A percentile compares a stretch with the other conserved stretches of the same genome.
These are phyloP conservation scores for Athelia sp. DNA, from an alignment of 1,284 basidiomycete species.

Conservation along the genomic window DNA sequence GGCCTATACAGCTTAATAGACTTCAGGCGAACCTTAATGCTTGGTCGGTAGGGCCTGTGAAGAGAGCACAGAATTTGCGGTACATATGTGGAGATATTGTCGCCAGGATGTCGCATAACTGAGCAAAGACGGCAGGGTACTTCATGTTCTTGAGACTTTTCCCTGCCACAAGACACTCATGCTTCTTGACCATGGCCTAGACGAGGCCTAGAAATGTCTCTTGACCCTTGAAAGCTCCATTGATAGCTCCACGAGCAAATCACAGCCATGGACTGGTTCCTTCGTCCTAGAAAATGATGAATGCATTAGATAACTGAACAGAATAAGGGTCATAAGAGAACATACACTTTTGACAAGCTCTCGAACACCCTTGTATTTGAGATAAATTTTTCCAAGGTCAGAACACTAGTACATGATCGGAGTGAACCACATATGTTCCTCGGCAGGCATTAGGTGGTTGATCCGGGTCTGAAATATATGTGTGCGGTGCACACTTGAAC, in stretches of 20 bases:
- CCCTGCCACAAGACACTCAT: slow-evolving; percentile 7
- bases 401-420: slow-evolving; percentile 7
- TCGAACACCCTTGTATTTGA: slow-evolving; percentile 10
- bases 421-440: slow-evolving; percentile 11
- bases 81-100: slow-evolving; percentile 8
- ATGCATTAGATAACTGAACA: background rate
- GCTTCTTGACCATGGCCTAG: slow-evolving; percentile 13
- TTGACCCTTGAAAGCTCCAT: slow-evolving; percentile 10
- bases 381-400: slow-evolving; percentile 7
- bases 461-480: slow-evolving; percentile 12
- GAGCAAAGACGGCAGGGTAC: slow-evolving; percentile 10
- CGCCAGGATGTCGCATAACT: slow-evolving; percentile 11
- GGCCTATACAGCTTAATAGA: too few relatives aligned
- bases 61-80: slow-evolving; percentile 8
- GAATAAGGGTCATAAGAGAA: background rate
- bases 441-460: slow-evolving; percentile 7
- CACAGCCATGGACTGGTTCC: slow-evolving; percentile 11
- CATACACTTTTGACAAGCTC: slow-evolving; percentile 12
- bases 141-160: slow-evolving; percentile 13
- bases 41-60: slow-evolving; percentile 7
- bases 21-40: background rate
- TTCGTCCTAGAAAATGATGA: slow-evolving; percentile 6
- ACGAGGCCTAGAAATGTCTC: slow-evolving; percentile 15
- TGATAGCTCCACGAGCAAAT: slow-evolving; percentile 13
- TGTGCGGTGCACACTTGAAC: slow-evolving; percentile 8